Evolutionary conservation across 192 early-diverging fungal genomes (phyloP), one percentile per base, ranked within the genome.

Genomic region (Podila epigama): DNA sequence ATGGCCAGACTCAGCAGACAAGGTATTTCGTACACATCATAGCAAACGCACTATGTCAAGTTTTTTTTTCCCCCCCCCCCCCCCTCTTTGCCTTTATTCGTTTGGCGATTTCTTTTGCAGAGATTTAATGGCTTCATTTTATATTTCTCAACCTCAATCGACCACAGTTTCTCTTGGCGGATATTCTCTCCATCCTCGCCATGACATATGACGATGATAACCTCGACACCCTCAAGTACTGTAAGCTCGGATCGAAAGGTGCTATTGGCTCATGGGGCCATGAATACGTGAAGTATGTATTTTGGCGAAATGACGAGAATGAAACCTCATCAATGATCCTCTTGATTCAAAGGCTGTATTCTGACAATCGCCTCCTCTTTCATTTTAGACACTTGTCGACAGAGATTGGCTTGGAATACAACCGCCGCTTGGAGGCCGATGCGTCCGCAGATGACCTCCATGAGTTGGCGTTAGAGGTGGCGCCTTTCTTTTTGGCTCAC

Each of bases 141-240:
- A n/a, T n/a, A n/a, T n/a, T n/a, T n/a, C n/a, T n/a, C n/a, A n/a
- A n/a, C n/a, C n/a, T n/a, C n/a, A n/a, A n/a, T n/a, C 29, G 34
- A 7, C 71, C 70, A 60, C 72, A 95, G 91, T 68, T 78, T 53
- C 90, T 92, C 51, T 84, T 99, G 59, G 94, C 97, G 16, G 97
- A 97, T 80, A 97, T 98, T 59, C 86, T 99, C 22, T 99, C 97
- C 27, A 93, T 99, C 41, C 84, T 99, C 39, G 92, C 94, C 33
- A 99, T 99, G 97, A 92, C 94, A 11, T 99, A 97, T 69, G 93
- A 94, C 41, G 97, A 96, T 20, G 89, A 88, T 58, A 89, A 93
- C 68, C 85, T 95, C 25, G 93, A 93, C 54, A 90, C 90, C 42
- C 79, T 99, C 51, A 90, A 90, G 77, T 99, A 95, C 84, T 87